Evolutionary conservation across 164 flowering plant species (phyloP).

Genomic region (Akebia trifoliata): DNA sequence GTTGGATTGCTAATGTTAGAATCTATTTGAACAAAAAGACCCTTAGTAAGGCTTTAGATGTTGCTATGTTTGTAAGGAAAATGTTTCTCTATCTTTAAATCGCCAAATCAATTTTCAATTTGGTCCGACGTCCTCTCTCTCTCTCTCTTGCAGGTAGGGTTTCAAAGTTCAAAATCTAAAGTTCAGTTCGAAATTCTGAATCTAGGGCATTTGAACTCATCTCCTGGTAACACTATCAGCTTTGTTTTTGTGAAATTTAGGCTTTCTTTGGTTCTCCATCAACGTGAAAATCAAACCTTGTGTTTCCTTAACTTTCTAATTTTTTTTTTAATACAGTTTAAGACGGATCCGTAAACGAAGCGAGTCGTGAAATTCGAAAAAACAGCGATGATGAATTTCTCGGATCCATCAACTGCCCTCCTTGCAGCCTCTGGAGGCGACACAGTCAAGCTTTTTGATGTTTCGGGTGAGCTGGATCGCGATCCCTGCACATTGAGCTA

Average conservation of each 20-base stretch:
- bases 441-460: slow-evolving; percentile 85
- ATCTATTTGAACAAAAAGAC: too few species aligned
- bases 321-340: neutral
- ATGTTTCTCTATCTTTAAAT: too few species aligned
- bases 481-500: slow-evolving; percentile 83
- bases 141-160: slow-evolving; percentile 12
- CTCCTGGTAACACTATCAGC: neutral
- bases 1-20: too few species aligned
- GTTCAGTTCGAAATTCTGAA: neutral
- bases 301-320: too few species aligned
- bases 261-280: neutral
- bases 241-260: neutral
- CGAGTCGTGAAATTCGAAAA: neutral
- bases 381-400: slow-evolving; percentile 32
- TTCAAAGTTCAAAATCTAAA: neutral
- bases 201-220: slow-evolving; percentile 3
- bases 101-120: neutral
- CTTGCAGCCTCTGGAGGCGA: slow-evolving; percentile 81
- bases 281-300: neutral
- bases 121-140: neutral
- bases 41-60: too few species aligned
- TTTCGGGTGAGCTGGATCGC: slow-evolving; percentile 49
- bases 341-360: neutral
- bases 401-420: slow-evolving; percentile 52
- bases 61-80: too few species aligned